A percentile compares a stretch with the other conserved stretches of the same genome.
Evolutionary conservation across 441 rosid species (phyloP).

Genomic region (Croton laevigatus): DNA sequence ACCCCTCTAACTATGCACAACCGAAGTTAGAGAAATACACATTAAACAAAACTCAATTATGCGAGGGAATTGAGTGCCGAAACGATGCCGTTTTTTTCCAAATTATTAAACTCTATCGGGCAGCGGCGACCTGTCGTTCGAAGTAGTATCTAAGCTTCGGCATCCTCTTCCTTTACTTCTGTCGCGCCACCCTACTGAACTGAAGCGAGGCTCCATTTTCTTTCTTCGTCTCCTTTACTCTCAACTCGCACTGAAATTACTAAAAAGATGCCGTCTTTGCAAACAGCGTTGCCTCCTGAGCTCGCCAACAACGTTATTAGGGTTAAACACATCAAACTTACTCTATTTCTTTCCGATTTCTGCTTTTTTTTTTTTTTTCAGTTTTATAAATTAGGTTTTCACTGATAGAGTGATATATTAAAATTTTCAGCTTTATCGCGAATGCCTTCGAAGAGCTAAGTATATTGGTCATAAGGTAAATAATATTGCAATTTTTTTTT

Average conservation of each 20-base stretch:
- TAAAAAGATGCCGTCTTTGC: slow-evolving; percentile 65
- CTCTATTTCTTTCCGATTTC: neutral
- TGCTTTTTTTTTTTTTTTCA: neutral
- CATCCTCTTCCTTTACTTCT: too few species aligned
- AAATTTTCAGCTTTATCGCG: slow-evolving; percentile 72
- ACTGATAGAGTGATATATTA: neutral
- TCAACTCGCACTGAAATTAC: neutral
- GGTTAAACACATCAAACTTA: slow-evolving; percentile 42
- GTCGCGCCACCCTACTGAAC: too few species aligned
- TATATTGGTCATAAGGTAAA: slow-evolving; percentile 75
- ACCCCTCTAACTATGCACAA: too few species aligned
- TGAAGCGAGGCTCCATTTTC: neutral
- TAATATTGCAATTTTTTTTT: neutral
- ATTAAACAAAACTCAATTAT: too few species aligned
- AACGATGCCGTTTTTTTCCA: too few species aligned
- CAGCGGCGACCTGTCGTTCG: too few species aligned
- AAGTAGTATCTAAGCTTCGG: too few species aligned
- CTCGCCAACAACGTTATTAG: slow-evolving; percentile 82
- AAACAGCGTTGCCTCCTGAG: slow-evolving; percentile 87
- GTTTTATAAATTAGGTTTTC: neutral
- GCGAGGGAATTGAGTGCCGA: too few species aligned
- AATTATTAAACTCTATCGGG: too few species aligned
- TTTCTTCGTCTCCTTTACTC: neutral
- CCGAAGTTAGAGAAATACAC: too few species aligned
- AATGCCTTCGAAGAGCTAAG: slow-evolving; percentile 93